Evolutionary conservation across 768 basidiomycete species (phyloP).

Genomic region (Mycena olivaceomarginata): DNA sequence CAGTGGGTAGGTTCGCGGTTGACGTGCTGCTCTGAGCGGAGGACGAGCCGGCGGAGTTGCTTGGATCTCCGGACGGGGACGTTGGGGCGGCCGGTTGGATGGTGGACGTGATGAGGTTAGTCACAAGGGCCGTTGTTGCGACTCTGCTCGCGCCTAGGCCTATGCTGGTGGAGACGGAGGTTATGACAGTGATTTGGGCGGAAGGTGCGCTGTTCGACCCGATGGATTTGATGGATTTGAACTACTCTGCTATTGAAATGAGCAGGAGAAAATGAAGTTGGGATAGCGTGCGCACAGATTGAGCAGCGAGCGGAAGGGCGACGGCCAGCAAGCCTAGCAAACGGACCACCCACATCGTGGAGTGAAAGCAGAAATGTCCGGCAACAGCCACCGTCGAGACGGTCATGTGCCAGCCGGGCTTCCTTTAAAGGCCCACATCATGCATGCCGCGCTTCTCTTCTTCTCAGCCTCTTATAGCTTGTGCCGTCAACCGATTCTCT

Average conservation of each 20-base stretch:
- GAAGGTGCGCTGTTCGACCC: constrained; percentile 2
- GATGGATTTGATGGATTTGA: neutral
- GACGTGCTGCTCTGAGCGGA: constrained; percentile 37
- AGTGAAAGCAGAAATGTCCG: neutral
- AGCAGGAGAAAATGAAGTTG: neutral
- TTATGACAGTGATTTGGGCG: constrained; percentile 55
- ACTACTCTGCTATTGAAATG: neutral
- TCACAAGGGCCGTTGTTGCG: constrained; percentile 60
- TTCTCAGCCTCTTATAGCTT: neutral
- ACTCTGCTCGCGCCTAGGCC: constrained; percentile 63
- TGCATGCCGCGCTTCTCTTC: neutral
- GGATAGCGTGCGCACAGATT: constrained; percentile 25
- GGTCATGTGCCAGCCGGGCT: neutral
- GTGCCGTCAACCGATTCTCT: too few species aligned
- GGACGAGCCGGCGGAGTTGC: constrained; percentile 35
- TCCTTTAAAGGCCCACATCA: neutral
- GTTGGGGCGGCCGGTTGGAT: constrained; percentile 40
- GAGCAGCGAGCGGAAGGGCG: constrained; percentile 36
- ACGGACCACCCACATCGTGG: constrained; percentile 23
- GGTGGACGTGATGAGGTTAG: constrained; percentile 69
- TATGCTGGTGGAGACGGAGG: constrained; percentile 60
- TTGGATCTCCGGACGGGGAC: constrained; percentile 34
- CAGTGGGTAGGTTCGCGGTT: constrained; percentile 33
- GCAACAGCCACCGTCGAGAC: neutral
- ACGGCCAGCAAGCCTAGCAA: constrained; percentile 21